Percentiles rank a stretch among this genome's conserved stretches.
Conservation (phyloP, 306 rosid genomes). For the Sicyos baderoa region DNA sequence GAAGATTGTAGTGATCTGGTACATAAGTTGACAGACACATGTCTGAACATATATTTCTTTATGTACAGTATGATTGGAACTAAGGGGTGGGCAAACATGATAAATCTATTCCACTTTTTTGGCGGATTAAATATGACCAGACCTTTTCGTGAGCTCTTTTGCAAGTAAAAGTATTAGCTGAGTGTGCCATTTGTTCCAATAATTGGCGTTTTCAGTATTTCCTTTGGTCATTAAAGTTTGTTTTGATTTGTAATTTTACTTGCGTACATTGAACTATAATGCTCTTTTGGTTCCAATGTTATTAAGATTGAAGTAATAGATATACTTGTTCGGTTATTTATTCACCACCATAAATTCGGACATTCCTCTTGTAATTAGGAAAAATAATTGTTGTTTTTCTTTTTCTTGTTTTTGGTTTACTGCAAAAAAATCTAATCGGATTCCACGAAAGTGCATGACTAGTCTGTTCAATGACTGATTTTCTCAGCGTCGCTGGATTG, state of each 20-base stretch:
- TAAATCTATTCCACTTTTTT: not conserved
- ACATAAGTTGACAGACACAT: constrained; percentile 1
- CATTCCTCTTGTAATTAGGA: not conserved
- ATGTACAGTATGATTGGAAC: not conserved
- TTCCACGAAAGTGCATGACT: constrained; percentile 10
- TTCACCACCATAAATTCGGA: not conserved
- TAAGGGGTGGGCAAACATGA: not conserved
- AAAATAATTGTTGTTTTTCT: not conserved
- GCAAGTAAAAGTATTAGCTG: not conserved
- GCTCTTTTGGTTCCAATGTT: constrained; percentile 4
- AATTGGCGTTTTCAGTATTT: not conserved
- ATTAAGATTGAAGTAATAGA: not conserved
- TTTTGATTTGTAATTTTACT: not conserved
- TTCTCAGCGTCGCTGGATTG: constrained; percentile 76
- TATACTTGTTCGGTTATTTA: constrained; percentile 4
- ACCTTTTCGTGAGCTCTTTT: not conserved
- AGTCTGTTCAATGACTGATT: constrained; percentile 1
- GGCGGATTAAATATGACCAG: not conserved
- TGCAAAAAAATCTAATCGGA: not conserved
- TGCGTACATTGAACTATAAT: not conserved
- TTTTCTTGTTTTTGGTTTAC: not conserved
- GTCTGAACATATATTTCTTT: not conserved
- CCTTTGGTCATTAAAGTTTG: not conserved
- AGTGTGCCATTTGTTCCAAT: not conserved
- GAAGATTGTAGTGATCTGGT: constrained; percentile 9